phyloP scores from a whole-genome alignment of 2,329 filamentous ascomycete species.

The Samsoniella hepiali region DNA sequence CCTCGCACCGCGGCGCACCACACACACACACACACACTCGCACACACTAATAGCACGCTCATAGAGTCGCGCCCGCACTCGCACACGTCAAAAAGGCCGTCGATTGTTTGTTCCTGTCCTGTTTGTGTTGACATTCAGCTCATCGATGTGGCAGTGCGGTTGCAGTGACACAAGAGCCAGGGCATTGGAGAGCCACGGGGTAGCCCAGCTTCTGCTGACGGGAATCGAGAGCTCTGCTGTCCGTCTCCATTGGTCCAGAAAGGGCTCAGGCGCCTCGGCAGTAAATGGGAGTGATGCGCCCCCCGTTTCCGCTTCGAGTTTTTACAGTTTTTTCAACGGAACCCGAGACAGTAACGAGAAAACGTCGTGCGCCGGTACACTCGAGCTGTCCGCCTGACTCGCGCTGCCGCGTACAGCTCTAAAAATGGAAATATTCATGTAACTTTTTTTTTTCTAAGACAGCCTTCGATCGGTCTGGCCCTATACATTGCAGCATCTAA shows the following conservation, averaged over 20 bases:
- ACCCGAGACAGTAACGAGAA: background rate
- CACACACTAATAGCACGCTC: background rate
- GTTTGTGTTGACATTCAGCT: background rate
- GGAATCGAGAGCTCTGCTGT: background rate
- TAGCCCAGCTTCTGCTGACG: background rate
- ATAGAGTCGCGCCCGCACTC: constrained; percentile 1
- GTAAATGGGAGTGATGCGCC: background rate
- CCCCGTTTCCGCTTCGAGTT: background rate
- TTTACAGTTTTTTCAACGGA: background rate
- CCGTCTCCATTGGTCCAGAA: constrained; percentile 4
- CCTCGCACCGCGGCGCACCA: constrained; percentile 1
- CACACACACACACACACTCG: constrained; percentile 2
- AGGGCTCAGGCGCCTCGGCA: background rate
- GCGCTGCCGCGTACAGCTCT: background rate
- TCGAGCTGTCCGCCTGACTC: background rate
- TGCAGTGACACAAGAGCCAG: background rate
- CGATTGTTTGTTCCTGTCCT: constrained; percentile 7
- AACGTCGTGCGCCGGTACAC: background rate
- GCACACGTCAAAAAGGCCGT: background rate
- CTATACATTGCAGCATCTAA: background rate
- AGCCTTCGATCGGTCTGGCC: background rate
- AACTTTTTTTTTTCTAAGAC: background rate
- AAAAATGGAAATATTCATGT: background rate
- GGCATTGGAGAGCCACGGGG: background rate
- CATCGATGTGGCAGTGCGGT: background rate